A percentile compares a stretch with the other conserved stretches of the same genome.
These are phyloP conservation scores for Saccharomyces hybrid DNA, from an alignment of 1,139 yeast species.

Conservation along the genomic window DNA sequence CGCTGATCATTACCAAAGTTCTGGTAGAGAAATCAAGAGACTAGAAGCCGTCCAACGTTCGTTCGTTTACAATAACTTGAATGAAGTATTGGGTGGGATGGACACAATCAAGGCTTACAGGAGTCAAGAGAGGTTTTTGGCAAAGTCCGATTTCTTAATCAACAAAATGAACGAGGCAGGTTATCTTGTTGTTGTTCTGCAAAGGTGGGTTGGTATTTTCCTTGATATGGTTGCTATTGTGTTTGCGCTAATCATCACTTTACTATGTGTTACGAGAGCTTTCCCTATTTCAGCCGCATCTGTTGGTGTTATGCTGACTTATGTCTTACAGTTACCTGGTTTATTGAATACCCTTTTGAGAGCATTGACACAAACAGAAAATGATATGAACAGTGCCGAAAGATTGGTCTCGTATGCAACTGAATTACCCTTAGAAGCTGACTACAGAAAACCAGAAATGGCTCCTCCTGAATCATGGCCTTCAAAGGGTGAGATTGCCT, in stretches of 20 bases:
- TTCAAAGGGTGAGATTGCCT: conserved; percentile 45
- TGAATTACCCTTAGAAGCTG: conserved; percentile 58
- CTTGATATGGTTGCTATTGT: conserved; percentile 48
- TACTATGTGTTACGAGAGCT: conserved; percentile 59
- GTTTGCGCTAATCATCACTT: conserved; percentile 41
- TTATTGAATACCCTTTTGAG: conserved; percentile 45
- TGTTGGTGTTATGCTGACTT: conserved; percentile 66
- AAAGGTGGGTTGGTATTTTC: conserved; percentile 70
- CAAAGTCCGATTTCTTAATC: conserved; percentile 42
- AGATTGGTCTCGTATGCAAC: conserved; percentile 65
- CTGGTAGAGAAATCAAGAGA: conserved; percentile 79
- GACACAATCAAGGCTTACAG: conserved; percentile 61
- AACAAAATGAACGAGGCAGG: conserved; percentile 69
- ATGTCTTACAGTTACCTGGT: conserved; percentile 49
- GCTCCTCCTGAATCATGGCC: conserved; percentile 62
- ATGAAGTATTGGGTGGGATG: conserved; percentile 67
- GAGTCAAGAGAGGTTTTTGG: conserved; percentile 43
- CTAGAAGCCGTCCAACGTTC: conserved; percentile 74
- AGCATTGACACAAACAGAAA: conserved; percentile 63
- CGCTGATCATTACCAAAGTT: conserved; percentile 60
- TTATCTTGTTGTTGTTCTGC: conserved; percentile 57
- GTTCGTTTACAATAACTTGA: conserved; percentile 66
- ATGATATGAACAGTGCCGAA: conserved; percentile 82
- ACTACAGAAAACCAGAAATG: conserved; percentile 44
- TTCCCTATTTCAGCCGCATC: conserved; percentile 60